Evolutionary conservation across 257 asterid genomes (phyloP).

Genomic region (Marsdenia floribunda): DNA sequence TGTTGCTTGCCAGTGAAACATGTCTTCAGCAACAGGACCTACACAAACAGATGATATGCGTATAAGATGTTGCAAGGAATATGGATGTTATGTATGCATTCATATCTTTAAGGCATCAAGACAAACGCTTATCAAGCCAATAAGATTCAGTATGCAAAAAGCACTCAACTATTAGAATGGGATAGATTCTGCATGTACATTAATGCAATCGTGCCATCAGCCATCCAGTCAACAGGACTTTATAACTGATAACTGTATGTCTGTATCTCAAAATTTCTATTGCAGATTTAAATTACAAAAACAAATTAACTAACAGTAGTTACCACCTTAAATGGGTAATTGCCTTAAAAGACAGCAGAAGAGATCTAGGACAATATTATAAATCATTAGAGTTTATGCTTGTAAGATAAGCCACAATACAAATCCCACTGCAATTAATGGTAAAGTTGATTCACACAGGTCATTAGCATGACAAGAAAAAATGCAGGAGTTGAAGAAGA

Average conservation of each 20-base stretch:
- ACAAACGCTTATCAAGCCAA: not conserved
- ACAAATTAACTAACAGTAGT: not conserved
- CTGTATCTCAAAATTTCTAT: not conserved
- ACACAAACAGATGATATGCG: conserved; percentile 10
- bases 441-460: not conserved
- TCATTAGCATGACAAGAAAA: not conserved
- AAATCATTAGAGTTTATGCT: not conserved
- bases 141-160: not conserved
- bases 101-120: not conserved
- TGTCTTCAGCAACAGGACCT: conserved; percentile 85
- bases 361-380: not conserved
- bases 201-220: not conserved
- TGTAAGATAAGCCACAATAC: not conserved
- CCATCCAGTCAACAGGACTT: not conserved
- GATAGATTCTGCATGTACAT: not conserved
- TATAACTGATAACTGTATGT: not conserved
- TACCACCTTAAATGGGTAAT: not conserved
- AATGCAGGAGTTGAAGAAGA: not conserved
- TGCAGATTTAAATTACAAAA: not conserved
- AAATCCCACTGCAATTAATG: not conserved
- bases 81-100: not conserved
- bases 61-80: not conserved
- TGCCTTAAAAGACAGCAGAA: not conserved
- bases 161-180: not conserved
- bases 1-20: conserved; percentile 85